phyloP scores from a whole-genome alignment of 257 asterid genomes.

The Capsicum pubescens region DNA sequence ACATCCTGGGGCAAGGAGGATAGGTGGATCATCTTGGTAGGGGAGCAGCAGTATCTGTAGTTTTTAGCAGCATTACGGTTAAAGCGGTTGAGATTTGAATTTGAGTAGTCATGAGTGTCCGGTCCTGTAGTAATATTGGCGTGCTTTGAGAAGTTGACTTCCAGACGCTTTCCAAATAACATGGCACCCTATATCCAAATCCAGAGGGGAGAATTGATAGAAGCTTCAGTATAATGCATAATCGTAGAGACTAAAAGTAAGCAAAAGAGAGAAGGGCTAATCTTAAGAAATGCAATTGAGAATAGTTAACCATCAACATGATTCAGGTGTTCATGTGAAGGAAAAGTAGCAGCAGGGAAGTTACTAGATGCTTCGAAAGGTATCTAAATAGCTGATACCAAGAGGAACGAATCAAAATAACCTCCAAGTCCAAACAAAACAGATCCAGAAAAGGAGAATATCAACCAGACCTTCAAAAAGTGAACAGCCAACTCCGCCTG shows the following conservation, averaged over 20 bases:
- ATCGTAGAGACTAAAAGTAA: background rate
- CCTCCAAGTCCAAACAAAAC: conserved; percentile 1
- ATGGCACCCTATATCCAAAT: conserved; percentile 65
- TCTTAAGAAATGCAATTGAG: background rate
- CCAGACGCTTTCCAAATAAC: conserved; percentile 91
- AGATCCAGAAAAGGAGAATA: conserved; percentile 27
- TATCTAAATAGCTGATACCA: conserved; percentile 16
- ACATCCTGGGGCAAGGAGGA: conserved; percentile 90
- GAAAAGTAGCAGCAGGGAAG: conserved; percentile 1
- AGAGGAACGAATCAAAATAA: conserved; percentile 1
- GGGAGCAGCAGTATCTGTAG: conserved; percentile 94
- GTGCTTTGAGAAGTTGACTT: conserved; percentile 90
- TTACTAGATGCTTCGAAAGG: conserved; percentile 20
- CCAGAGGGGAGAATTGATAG: background rate
- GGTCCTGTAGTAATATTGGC: conserved; percentile 84
- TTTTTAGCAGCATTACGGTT: conserved; percentile 95
- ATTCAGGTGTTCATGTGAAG: background rate
- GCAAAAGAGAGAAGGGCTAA: background rate
- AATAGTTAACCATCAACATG: background rate
- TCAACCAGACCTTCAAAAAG: conserved; percentile 74
- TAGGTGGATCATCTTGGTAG: conserved; percentile 94
- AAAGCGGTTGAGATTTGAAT: conserved; percentile 94
- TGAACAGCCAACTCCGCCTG: conserved; percentile 99
- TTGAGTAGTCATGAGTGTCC: conserved; percentile 89
- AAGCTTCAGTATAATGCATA: conserved; percentile 12